These are phyloP conservation scores for Mycena vitilis DNA, from an alignment of 768 basidiomycete species.

Conservation along the genomic window DNA sequence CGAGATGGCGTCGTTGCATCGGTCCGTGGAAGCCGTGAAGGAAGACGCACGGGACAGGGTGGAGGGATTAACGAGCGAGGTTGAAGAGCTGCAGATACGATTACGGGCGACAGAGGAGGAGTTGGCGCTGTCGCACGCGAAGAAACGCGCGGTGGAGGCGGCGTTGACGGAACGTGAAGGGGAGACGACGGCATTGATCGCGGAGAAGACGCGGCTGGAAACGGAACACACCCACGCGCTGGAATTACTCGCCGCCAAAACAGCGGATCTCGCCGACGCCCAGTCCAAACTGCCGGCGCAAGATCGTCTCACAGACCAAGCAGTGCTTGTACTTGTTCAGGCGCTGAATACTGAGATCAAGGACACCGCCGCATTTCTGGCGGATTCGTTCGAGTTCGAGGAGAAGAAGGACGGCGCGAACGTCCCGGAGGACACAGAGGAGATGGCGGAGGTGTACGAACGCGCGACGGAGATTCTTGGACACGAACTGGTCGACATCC, in stretches of 20 bases:
- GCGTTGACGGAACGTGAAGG: conserved; percentile 10
- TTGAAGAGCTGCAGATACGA: conserved; percentile 9
- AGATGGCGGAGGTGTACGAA: conserved; percentile 42
- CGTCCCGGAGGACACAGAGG: conserved; percentile 29
- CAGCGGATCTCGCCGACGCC: conserved; percentile 18
- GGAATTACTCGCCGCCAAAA: conserved; percentile 3
- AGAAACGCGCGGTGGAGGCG: conserved; percentile 18
- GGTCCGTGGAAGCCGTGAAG: conserved; percentile 28
- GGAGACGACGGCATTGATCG: conserved; percentile 9
- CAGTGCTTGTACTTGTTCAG: conserved; percentile 54
- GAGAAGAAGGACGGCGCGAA: conserved; percentile 20
- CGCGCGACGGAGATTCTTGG: conserved; percentile 46
- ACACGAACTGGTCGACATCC: conserved; percentile 51
- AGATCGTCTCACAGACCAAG: conserved; percentile 33
- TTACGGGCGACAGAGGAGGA: conserved; percentile 19
- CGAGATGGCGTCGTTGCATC: conserved; percentile 27
- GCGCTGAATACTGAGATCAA: conserved; percentile 60
- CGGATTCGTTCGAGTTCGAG: conserved; percentile 52
- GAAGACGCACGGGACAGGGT: conserved; percentile 22
- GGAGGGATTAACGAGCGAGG: conserved; percentile 3
- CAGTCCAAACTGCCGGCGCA: neutral
- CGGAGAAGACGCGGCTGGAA: conserved; percentile 25
- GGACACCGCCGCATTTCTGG: conserved; percentile 60
- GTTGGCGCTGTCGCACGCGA: conserved; percentile 8
- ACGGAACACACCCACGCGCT: conserved; percentile 10